Evolutionary conservation across 1,284 basidiomycete genomes (phyloP).

Genomic region (Ustilago hordei): DNA sequence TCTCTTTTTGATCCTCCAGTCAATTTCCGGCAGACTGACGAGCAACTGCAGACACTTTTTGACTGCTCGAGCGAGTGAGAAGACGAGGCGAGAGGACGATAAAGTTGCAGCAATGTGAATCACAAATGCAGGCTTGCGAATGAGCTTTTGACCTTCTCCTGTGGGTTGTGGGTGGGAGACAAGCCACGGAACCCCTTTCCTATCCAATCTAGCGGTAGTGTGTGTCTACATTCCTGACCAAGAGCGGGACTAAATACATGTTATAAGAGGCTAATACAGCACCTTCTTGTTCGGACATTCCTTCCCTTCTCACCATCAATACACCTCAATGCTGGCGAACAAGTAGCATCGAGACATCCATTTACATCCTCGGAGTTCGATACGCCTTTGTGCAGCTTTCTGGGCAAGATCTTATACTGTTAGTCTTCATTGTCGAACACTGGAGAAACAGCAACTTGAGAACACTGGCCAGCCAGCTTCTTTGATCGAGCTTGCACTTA

Average conservation of each 20-base stretch:
- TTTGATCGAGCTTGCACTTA: no score
- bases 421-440: no score
- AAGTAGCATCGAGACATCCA: background rate
- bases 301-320: background rate
- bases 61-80: background rate
- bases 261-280: background rate
- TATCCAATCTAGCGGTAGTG: background rate
- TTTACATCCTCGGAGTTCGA: no score
- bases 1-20: no score
- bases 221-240: no score
- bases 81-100: background rate
- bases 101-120: background rate
- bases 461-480: no score
- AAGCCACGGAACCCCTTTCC: background rate
- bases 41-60: conserved; percentile 8
- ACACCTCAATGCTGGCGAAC: background rate
- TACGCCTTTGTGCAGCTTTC: no score
- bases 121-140: background rate
- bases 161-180: background rate
- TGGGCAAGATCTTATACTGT: no score
- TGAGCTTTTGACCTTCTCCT: background rate
- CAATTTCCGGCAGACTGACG: background rate
- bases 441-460: no score
- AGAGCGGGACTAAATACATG: no score
- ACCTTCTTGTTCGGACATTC: background rate